These are phyloP conservation scores for Euphrasia confusa DNA, from an alignment of 257 asterid genomes.

Conservation along the genomic window DNA sequence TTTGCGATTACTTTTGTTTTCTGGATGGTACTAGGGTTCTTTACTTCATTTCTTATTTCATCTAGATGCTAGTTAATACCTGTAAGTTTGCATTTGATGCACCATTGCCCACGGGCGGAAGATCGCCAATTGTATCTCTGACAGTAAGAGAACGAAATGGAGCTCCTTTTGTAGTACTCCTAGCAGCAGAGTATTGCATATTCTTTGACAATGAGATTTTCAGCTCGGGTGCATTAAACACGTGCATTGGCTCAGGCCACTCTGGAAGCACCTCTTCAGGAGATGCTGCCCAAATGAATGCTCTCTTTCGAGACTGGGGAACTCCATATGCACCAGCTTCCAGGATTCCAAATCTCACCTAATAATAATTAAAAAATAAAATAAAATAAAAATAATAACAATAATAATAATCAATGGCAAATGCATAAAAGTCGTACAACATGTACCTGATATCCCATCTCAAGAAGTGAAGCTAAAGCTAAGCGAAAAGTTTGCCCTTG, in stretches of 20 bases:
- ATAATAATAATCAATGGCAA: background rate
- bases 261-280: slow-evolving; percentile 89
- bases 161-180: slow-evolving; percentile 83
- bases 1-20: background rate
- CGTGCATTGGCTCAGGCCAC: slow-evolving; percentile 99
- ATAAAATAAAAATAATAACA: slow-evolving; percentile 12
- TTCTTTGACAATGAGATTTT: slow-evolving; percentile 58
- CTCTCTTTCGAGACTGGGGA: slow-evolving; percentile 94
- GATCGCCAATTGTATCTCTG: slow-evolving; percentile 94
- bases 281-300: slow-evolving; percentile 96
- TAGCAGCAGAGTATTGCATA: slow-evolving; percentile 66
- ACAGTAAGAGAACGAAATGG: slow-evolving; percentile 95
- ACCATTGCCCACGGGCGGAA: slow-evolving; percentile 83
- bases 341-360: slow-evolving; percentile 91
- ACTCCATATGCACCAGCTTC: slow-evolving; percentile 98
- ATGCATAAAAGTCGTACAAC: slow-evolving; percentile 13
- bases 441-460: slow-evolving; percentile 92
- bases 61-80: slow-evolving; percentile 33
- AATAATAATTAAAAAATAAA: slow-evolving; percentile 18
- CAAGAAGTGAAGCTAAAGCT: slow-evolving; percentile 86
- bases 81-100: slow-evolving; percentile 54
- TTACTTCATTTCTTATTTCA: background rate
- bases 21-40: background rate
- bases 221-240: slow-evolving; percentile 76
- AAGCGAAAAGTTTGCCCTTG: slow-evolving; percentile 95